Evolutionary conservation across 805 yeast species (phyloP), one percentile per base, ranked within the genome.

Genomic region (Hanseniaspora jakobsenii): DNA sequence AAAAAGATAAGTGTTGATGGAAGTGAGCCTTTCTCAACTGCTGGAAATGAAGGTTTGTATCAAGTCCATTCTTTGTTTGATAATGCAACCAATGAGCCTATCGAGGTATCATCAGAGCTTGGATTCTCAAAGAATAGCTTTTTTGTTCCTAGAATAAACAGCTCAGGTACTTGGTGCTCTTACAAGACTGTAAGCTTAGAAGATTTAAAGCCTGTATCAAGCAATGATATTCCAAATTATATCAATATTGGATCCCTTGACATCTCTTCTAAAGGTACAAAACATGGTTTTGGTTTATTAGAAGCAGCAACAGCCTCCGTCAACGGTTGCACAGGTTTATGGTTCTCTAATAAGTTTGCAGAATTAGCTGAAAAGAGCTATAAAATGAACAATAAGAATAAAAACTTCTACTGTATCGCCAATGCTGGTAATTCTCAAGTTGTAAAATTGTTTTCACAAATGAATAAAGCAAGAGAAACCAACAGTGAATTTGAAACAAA

Each of bases 351-450:
- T 14, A 72, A 16, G n/a, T 42, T 42, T 23, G 29, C 28, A 29
- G 29, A 23, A 16, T 21, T 35, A 22, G 35, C 24, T 8, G 7
- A 8, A 14, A 17, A 42, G 79, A 61, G 81, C 75, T 59, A 58
- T 64, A 44, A 53, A 22, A n/a, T n/a, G n/a, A 42, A 56, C 14
- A 58, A 66, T 59, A 30, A 39, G 36, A 41, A 36, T 14, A 23
- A 38, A 10, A 49, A 28, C 7, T 87, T 87, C 60, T 91, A 95
- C 94, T 74, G 91, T 50, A 77, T 91, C 50, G 97, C 91, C 64
- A 91, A 89, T 55, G 98, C 95, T 26, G 97, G 95, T 28, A 91
- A 85, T 52, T 84, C 95, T 6, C 94, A 91, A 23, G 99, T 91
- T 9, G 95, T 95, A 5, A 77, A 85, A 53, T 78, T 81, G 53